Base-by-base conservation (phyloP, 805 yeast species). In the Grigorovia jiainica region DNA sequence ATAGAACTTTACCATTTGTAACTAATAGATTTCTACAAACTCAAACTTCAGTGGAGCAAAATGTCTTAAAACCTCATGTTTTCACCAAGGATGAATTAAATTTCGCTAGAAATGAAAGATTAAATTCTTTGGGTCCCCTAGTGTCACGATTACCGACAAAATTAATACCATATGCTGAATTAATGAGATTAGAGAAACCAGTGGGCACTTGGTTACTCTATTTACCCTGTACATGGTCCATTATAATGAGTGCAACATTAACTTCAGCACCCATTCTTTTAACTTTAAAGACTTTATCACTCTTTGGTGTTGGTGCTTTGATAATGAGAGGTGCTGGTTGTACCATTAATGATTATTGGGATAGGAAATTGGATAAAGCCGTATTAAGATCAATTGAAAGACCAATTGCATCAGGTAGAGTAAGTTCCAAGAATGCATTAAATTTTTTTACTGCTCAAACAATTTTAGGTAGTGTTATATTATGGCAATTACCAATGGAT, bases 251-350 rank as follows among this genome's bases (percentile, higher is more conserved):
- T 1, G 90, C 94, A 0, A 82, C 72, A 49, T 68, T 77, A 50
- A 63, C 79, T 2, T 64, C 78, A 2, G 95, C 96, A 0, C 80
- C 95, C 0, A 41, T 87, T 1, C 46, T 74, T 0, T 71, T 78
- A 1, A 80, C 90, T 0, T 45, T 71, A 0, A 73, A 72, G 54
- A 85, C 80, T 55, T 58, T 86, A 27, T 71, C 76, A 0, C 65
- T 87, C 11, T 92, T 87, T 58, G 79, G 90, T 4, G 68, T 82
- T 4, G 99, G 99, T 11, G 75, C 97, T 0, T 54, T 89, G 32
- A 71, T 90, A 15, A 92, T 94, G 95, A 75, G 99, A 61, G 96
- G 97, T 21, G 97, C 96, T 1, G 99, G 98, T 0, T 92, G 99
- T 60, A 89, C 95, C 0, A 80, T 92, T 42, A 92, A 92, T 59